phyloP scores from a whole-genome alignment of 23 red algal species.

The Gracilaria domingensis region DNA sequence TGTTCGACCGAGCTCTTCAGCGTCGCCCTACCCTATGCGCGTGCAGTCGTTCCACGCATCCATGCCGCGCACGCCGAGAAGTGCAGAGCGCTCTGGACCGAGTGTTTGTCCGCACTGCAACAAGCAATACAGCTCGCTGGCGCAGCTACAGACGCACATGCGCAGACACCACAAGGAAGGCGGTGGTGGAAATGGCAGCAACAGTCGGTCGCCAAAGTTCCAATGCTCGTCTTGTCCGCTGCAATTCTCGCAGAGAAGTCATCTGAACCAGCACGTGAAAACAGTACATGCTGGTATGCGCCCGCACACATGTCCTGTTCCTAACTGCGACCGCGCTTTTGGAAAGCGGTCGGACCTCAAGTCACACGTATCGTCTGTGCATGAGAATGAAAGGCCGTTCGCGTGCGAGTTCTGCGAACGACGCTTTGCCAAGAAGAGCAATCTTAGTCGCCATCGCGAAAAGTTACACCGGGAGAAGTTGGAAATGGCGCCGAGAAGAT shows the following conservation, averaged over 20 bases:
- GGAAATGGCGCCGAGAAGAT: background rate
- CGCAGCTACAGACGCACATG: background rate
- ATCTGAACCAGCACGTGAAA: conserved; percentile 56
- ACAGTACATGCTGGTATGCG: conserved; percentile 51
- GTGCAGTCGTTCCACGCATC: conserved; percentile 11
- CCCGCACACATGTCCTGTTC: conserved; percentile 35
- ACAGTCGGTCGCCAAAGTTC: background rate
- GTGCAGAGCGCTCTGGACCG: background rate
- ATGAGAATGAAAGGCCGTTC: conserved; percentile 36
- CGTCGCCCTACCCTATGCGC: conserved; percentile 8
- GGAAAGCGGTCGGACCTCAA: conserved; percentile 69
- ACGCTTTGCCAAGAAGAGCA: conserved; percentile 61
- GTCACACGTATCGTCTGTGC: conserved; percentile 50
- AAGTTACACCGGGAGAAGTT: conserved; percentile 60
- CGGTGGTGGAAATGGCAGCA: too few species aligned
- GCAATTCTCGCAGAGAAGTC: conserved; percentile 60
- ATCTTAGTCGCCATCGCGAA: conserved; percentile 60
- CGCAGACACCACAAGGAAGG: conserved; percentile 10
- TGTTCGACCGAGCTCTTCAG: background rate
- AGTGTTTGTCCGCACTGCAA: background rate
- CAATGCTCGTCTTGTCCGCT: conserved; percentile 31
- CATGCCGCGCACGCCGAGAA: background rate
- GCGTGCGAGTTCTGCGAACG: conserved; percentile 42
- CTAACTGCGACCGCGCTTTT: conserved; percentile 47
- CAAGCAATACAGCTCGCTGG: conserved; percentile 18